A percentile compares a stretch with the other conserved stretches of the same genome.
Evolutionary conservation across 768 basidiomycete species (phyloP).

Genomic region (Phanerochaete sordida): DNA sequence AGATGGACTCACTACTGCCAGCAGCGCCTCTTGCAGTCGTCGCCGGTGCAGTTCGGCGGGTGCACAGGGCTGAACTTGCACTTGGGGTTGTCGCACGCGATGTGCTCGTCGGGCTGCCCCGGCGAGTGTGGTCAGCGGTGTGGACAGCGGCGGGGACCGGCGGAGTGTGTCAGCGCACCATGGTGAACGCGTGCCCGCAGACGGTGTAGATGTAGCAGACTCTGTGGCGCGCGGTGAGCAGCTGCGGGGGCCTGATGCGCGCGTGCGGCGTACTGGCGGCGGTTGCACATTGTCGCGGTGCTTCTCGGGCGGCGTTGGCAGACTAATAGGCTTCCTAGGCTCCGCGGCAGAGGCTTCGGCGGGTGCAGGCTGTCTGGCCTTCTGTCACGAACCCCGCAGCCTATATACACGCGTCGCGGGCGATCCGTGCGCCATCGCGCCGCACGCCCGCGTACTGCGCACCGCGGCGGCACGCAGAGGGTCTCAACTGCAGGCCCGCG

Average conservation of each 20-base stretch:
- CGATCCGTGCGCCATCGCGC: no score
- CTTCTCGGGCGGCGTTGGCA: no score
- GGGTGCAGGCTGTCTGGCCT: no score
- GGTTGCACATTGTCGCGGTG: slow-evolving; percentile 17
- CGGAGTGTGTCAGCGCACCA: slow-evolving; percentile 10
- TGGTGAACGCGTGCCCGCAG: slow-evolving; percentile 22
- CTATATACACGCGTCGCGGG: no score
- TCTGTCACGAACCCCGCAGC: no score
- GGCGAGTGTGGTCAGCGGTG: background rate
- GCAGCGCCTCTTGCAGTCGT: slow-evolving; percentile 22
- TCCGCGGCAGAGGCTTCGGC: no score
- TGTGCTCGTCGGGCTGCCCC: slow-evolving; percentile 21
- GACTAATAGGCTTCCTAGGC: no score
- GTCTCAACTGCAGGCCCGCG: background rate
- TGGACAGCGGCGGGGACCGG: no score
- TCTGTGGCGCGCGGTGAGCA: slow-evolving; percentile 3
- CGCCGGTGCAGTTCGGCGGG: slow-evolving; percentile 17
- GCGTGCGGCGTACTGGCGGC: slow-evolving; percentile 16
- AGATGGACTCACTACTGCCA: slow-evolving; percentile 20
- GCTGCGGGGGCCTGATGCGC: background rate
- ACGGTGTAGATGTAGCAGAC: slow-evolving; percentile 22
- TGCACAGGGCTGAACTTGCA: slow-evolving; percentile 24
- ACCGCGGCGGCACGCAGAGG: background rate
- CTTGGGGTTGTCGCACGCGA: slow-evolving; percentile 19
- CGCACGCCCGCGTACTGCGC: no score